phyloP scores from a whole-genome alignment of 257 asterid species.

The Solanum lycopersicoides region DNA sequence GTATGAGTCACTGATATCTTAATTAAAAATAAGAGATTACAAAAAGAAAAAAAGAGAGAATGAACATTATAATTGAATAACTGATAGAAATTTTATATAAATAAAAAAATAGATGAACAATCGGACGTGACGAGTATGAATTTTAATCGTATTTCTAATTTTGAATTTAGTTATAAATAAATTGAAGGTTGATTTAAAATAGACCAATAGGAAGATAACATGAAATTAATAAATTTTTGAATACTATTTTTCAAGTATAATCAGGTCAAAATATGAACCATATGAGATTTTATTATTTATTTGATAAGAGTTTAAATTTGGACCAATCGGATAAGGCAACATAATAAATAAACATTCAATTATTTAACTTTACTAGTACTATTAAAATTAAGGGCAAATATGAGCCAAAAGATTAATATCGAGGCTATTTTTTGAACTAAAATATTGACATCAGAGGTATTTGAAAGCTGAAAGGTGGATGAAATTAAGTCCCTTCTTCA shows the following conservation, averaged over 20 bases:
- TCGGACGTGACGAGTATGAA: not conserved
- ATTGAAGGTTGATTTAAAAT: not conserved
- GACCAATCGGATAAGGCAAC: not conserved
- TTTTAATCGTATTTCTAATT: too few species aligned
- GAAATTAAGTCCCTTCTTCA: too few species aligned
- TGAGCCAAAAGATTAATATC: not conserved
- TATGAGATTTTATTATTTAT: not conserved
- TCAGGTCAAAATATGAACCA: not conserved
- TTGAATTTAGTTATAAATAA: too few species aligned
- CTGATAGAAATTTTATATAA: not conserved
- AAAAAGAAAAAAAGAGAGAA: too few species aligned
- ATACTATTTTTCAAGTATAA: not conserved
- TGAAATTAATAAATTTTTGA: too few species aligned
- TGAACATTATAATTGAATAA: not conserved
- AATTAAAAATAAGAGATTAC: too few species aligned
- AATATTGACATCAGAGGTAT: too few species aligned
- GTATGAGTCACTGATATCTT: too few species aligned
- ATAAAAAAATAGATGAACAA: not conserved
- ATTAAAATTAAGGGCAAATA: not conserved
- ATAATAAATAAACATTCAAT: too few species aligned
- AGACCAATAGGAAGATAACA: not conserved
- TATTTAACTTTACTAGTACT: not conserved
- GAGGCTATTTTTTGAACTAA: too few species aligned
- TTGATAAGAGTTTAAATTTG: too few species aligned
- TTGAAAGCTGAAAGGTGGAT: too few species aligned